phyloP scores from a whole-genome alignment of 1,139 yeast genomes.

The Geotrichum europaeum region DNA sequence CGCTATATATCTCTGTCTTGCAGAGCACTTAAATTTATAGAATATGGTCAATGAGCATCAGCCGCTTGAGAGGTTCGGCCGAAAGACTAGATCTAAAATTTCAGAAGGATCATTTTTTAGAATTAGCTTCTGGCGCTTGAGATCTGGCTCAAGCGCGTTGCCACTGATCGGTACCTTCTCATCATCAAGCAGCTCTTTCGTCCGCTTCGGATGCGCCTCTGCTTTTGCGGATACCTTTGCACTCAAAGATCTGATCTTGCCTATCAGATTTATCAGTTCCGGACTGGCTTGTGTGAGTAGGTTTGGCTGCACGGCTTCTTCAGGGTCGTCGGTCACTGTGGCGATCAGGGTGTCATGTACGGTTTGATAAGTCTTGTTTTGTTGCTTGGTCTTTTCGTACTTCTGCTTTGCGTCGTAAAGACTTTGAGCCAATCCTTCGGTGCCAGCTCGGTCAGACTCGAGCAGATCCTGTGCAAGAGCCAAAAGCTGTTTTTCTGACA shows the following conservation, averaged over 20 bases:
- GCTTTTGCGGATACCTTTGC: conserved; percentile 5
- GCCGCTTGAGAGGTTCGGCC: neutral
- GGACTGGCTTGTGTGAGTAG: conserved; percentile 5
- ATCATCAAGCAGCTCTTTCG: neutral
- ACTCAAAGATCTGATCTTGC: conserved; percentile 8
- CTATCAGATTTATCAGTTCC: conserved; percentile 8
- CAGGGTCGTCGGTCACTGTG: conserved; percentile 7
- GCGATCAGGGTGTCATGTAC: neutral
- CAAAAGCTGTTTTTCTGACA: conserved; percentile 1
- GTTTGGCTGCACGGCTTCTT: conserved; percentile 3
- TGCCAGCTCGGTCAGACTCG: conserved; percentile 1
- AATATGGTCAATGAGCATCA: neutral
- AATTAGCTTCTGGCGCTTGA: conserved; percentile 11
- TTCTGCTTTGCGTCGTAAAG: conserved; percentile 1
- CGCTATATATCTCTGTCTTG: neutral
- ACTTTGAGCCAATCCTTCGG: conserved; percentile 1
- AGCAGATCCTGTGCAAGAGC: conserved; percentile 7
- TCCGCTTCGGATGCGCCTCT: neutral
- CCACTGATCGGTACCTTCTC: neutral
- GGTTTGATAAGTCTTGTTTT: neutral
- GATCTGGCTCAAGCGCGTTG: conserved; percentile 6
- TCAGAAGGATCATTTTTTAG: conserved; percentile 11
- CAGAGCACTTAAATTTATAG: neutral
- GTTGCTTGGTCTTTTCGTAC: neutral
- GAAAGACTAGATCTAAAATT: neutral